These are phyloP conservation scores for Backusella liffmaniae DNA, from an alignment of 192 early-diverging fungal species.

Conservation along the genomic window DNA sequence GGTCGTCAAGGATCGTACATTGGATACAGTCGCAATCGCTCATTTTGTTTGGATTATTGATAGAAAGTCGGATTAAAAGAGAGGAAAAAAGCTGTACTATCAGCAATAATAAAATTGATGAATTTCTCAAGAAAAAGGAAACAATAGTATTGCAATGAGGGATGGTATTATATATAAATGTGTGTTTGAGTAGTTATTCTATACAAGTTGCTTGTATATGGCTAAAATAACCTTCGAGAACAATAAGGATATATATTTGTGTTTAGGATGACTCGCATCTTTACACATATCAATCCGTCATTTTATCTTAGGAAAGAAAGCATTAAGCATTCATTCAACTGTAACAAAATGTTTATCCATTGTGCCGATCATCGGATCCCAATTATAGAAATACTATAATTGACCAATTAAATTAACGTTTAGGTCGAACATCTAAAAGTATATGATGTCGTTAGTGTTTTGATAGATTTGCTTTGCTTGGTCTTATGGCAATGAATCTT, in stretches of 20 bases:
- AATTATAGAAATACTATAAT: neutral
- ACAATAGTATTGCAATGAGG: neutral
- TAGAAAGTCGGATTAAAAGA: slow-evolving; percentile 24
- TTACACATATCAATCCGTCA: too few species aligned
- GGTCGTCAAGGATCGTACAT: slow-evolving; percentile 44
- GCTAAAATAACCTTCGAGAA: neutral
- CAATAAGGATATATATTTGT: neutral
- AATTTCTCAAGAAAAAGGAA: neutral
- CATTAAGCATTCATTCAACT: too few species aligned
- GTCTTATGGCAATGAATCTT: neutral
- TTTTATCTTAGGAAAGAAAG: too few species aligned
- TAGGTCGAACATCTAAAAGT: neutral
- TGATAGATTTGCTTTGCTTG: neutral
- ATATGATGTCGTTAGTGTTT: too few species aligned
- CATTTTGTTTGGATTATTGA: slow-evolving; percentile 46
- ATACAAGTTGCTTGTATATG: neutral
- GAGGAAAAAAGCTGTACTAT: neutral
- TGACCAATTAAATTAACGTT: neutral
- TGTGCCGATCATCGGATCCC: too few species aligned
- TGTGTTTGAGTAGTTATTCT: neutral
- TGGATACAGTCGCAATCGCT: slow-evolving; percentile 49
- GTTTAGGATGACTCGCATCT: too few species aligned
- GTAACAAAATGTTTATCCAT: too few species aligned
- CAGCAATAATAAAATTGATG: neutral
- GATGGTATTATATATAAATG: neutral